A percentile compares a stretch with the other conserved stretches of the same genome.
Conservation (phyloP, 306 rosid species). For the Rosa persica region DNA sequence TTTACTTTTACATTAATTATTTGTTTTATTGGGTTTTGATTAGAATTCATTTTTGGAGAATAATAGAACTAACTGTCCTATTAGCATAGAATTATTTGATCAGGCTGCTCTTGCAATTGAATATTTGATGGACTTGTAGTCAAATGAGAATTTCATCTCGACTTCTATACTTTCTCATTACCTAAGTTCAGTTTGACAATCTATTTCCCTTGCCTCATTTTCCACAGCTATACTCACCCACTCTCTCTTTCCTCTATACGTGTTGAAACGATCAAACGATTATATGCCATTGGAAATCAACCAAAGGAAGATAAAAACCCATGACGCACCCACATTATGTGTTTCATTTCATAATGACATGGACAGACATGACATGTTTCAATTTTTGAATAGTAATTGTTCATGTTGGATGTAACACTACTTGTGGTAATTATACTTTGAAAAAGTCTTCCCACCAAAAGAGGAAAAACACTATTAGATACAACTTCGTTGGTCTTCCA, state of each 20-base stretch:
- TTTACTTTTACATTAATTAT: background rate
- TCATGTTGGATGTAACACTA: background rate
- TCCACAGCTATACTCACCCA: background rate
- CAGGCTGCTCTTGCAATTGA: background rate
- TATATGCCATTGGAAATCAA: background rate
- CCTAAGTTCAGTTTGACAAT: background rate
- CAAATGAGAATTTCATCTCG: background rate
- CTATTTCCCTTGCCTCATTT: background rate
- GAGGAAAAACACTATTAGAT: too few relatives aligned
- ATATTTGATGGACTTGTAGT: background rate
- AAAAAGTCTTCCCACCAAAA: background rate
- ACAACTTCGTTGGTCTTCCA: background rate
- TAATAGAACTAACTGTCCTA: too few relatives aligned
- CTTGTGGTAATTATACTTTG: background rate
- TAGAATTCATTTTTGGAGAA: background rate
- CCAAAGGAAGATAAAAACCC: background rate
- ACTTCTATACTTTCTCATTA: background rate
- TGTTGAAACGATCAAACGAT: background rate
- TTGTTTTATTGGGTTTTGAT: background rate
- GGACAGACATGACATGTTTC: background rate
- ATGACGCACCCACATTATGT: background rate
- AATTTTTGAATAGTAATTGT: background rate
- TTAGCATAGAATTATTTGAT: background rate
- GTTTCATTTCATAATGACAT: background rate
- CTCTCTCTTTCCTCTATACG: background rate